Evolutionary conservation across 2,329 filamentous ascomycete species (phyloP), one percentile per base, ranked within the genome.

Genomic region (Grosmannia penicillata): DNA sequence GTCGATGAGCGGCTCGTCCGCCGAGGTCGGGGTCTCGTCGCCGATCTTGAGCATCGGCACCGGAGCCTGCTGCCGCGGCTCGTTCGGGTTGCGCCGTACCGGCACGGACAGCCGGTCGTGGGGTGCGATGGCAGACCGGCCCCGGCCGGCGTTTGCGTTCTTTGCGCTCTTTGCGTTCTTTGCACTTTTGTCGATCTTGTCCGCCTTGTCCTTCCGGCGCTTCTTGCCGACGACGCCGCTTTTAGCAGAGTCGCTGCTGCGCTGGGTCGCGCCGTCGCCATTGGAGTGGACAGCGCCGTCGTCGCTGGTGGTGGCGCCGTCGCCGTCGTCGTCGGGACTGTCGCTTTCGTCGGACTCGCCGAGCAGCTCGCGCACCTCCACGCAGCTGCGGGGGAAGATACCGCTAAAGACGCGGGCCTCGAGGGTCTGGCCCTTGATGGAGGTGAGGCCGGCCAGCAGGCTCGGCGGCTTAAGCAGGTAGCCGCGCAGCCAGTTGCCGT

Each of bases 321-420:
- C 53, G 36, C 56, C 53, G 30, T 62, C 57, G 36, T 56, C 57
- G 25, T 62, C 60, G 39, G 60, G 53, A 17, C 63, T 58, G 37
- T 70, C 64, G 3, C 55, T 57, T 11, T 71, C 65, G 39, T 81
- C 78, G 6, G 66, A 63, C 44, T 89, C 85, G 43, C 83, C 86
- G 26, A 98, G 70, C 39, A 94, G 77, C 61, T 98, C 91, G 47
- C 89, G 78, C 42, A 98, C 79, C 59, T 98, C 86, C 41, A 98
- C 89, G 51, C 89, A 98, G 56, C 80, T 91, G 47, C 82, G 74
- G 10, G 91, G 91, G 54, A 98, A 98, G 52, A 98, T 93, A 50
- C 91, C 91, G n/a, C 87, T 94, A 56, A 96, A 98, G 42, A 98
- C 91, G 47, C 91, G 78, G 43, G 89, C 86, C 61, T 96, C 89